phyloP scores from a whole-genome alignment of 768 basidiomycete genomes.

The Lactarius akahatsu region DNA sequence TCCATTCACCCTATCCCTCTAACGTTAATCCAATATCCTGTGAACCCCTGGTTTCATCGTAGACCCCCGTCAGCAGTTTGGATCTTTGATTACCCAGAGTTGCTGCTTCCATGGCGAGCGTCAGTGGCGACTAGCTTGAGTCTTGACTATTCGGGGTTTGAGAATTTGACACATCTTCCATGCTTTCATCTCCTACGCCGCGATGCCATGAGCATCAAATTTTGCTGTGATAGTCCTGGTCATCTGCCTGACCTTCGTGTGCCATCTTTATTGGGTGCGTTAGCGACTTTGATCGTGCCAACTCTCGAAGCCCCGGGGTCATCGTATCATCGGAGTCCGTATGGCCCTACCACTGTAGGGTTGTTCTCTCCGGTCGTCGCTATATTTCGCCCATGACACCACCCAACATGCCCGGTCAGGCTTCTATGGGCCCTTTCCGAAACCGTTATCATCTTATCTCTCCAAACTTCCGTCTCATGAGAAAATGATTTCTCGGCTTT shows the following conservation, averaged over 20 bases:
- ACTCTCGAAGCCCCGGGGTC: neutral
- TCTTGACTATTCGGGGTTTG: neutral
- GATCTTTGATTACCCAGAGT: neutral
- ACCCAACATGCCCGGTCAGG: neutral
- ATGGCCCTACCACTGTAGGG: neutral
- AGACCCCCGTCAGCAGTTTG: neutral
- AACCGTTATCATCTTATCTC: neutral
- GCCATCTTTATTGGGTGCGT: neutral
- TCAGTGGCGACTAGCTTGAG: neutral
- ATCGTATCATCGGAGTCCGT: neutral
- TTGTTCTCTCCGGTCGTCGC: neutral
- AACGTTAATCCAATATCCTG: neutral
- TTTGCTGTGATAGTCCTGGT: neutral
- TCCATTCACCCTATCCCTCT: neutral
- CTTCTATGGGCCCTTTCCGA: neutral
- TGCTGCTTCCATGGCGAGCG: neutral
- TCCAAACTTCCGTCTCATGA: neutral
- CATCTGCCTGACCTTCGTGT: neutral
- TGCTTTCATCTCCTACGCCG: slow-evolving; percentile 2
- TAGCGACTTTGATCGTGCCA: neutral
- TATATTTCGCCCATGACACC: neutral
- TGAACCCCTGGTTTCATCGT: slow-evolving; percentile 6
- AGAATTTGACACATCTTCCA: neutral
- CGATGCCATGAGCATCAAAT: neutral
- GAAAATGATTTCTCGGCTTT: neutral